These are phyloP conservation scores for Kwoniella dejecticola DNA, from an alignment of 768 basidiomycete genomes.

Conservation along the genomic window DNA sequence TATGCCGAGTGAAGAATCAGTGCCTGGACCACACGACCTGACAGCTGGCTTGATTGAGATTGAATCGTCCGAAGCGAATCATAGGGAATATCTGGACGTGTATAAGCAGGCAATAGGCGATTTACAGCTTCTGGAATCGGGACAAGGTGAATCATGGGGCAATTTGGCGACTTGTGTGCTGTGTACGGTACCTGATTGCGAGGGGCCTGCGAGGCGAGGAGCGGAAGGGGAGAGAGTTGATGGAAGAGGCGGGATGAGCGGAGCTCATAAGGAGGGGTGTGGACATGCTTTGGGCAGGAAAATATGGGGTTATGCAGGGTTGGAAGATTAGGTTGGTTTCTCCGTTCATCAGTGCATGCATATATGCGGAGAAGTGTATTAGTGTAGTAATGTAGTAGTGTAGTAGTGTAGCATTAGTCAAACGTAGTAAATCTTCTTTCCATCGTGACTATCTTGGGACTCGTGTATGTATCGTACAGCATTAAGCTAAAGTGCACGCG, in stretches of 20 bases:
- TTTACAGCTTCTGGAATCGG: constrained; percentile 27
- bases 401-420: no score
- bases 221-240: constrained; percentile 52
- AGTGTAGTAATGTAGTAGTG: no score
- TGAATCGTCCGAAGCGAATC: constrained; percentile 4
- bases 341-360: no score
- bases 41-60: constrained; percentile 45
- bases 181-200: constrained; percentile 53
- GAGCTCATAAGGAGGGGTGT: constrained; percentile 48
- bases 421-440: no score
- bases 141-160: background rate
- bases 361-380: no score
- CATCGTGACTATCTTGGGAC: no score
- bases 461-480: no score
- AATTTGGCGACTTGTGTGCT: constrained; percentile 35
- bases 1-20: background rate
- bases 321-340: background rate
- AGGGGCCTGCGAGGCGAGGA: constrained; percentile 48
- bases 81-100: constrained; percentile 38
- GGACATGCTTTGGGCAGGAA: constrained; percentile 49
- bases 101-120: constrained; percentile 46
- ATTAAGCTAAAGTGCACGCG: no score
- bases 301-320: constrained; percentile 47
- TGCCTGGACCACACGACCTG: constrained; percentile 19
- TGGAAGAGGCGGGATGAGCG: constrained; percentile 48